These are phyloP conservation scores for Ogataea neopini DNA, from an alignment of 805 yeast species.

Conservation along the genomic window DNA sequence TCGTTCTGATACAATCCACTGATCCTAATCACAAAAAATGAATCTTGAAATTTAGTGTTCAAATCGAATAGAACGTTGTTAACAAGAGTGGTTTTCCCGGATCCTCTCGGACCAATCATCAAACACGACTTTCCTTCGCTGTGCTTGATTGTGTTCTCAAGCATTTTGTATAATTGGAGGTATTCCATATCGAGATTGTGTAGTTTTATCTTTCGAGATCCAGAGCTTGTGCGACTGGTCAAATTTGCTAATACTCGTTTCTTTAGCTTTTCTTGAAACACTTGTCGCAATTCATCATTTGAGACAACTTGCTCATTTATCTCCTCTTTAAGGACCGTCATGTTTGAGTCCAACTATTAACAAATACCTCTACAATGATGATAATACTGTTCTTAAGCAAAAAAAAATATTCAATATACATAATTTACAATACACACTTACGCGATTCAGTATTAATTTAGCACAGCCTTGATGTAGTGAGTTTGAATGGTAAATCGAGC, in stretches of 20 bases:
- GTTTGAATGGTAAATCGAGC: no score
- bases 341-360: background rate
- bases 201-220: slow-evolving; percentile 20
- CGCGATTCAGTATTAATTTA: background rate
- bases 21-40: slow-evolving; percentile 62
- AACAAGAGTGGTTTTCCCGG: slow-evolving; percentile 72
- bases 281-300: background rate
- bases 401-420: background rate
- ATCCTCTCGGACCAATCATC: slow-evolving; percentile 75
- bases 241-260: slow-evolving; percentile 18
- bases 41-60: slow-evolving; percentile 41
- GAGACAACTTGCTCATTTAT: background rate
- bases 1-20: slow-evolving; percentile 73
- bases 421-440: background rate
- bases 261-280: background rate
- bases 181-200: slow-evolving; percentile 42
- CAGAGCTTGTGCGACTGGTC: slow-evolving; percentile 23
- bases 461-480: slow-evolving; percentile 1
- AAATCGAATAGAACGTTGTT: slow-evolving; percentile 55
- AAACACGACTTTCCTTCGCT: slow-evolving; percentile 82
- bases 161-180: slow-evolving; percentile 53
- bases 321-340: background rate
- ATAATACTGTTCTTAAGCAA: no score
- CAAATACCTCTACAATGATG: no score
- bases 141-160: slow-evolving; percentile 64